Evolutionary conservation across 1,139 yeast genomes (phyloP).

Genomic region (Zygosaccharomyces pseudobailii): DNA sequence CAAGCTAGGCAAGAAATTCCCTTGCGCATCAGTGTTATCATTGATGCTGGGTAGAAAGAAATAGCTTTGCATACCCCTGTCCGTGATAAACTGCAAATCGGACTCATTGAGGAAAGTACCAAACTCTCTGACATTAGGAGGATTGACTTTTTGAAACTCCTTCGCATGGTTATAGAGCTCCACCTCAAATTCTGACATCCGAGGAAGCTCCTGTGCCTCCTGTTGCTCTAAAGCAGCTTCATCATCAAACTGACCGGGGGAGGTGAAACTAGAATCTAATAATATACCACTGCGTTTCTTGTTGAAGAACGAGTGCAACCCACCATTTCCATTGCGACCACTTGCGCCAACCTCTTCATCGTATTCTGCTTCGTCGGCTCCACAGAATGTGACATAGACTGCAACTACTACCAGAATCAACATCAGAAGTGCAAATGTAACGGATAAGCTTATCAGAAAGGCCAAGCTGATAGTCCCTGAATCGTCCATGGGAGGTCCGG

Average conservation of each 20-base stretch:
- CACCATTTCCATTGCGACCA: conserved; percentile 11
- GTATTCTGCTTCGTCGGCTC: conserved; percentile 29
- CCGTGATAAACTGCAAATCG: conserved; percentile 40
- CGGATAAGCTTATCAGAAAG: conserved; percentile 38
- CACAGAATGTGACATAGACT: conserved; percentile 38
- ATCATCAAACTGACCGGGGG: conserved; percentile 38
- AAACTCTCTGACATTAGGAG: conserved; percentile 40
- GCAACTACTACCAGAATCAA: conserved; percentile 36
- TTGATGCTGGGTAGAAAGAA: conserved; percentile 39
- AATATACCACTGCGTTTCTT: conserved; percentile 26
- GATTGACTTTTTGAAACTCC: conserved; percentile 36
- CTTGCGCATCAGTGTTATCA: conserved; percentile 33
- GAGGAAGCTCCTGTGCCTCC: conserved; percentile 34
- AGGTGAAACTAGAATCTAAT: conserved; percentile 36
- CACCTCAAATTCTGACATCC: conserved; percentile 35
- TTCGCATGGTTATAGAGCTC: conserved; percentile 37
- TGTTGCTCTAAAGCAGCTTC: conserved; percentile 34
- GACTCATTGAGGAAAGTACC: conserved; percentile 38
- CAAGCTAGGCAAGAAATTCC: conserved; percentile 37
- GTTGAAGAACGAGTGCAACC: conserved; percentile 22
- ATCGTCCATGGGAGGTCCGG: conserved; percentile 33
- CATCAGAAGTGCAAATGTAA: conserved; percentile 39
- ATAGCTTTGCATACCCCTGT: conserved; percentile 48
- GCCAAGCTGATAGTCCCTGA: conserved; percentile 37
- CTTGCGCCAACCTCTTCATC: conserved; percentile 29